Conservation (phyloP, 2,329 filamentous ascomycete species). For the Mariannaea elegans region DNA sequence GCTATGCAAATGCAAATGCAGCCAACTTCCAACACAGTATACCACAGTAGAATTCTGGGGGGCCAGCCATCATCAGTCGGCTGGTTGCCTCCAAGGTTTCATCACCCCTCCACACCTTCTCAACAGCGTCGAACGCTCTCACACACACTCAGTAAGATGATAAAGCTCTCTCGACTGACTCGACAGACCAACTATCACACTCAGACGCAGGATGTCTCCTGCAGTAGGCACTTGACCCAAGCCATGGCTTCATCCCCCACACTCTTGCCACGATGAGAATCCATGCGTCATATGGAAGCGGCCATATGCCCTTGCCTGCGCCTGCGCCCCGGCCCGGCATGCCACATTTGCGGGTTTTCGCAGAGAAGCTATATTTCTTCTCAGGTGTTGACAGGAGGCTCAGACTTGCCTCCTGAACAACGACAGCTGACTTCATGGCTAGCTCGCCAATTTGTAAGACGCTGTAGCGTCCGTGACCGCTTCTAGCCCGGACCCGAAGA, state of each 20-base stretch:
- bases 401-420: neutral
- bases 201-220: neutral
- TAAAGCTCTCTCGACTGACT: neutral
- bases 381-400: too few relatives aligned
- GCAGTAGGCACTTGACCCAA: constrained; percentile 7
- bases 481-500: neutral
- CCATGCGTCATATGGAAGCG: neutral
- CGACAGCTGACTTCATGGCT: neutral
- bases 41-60: neutral
- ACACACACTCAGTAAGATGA: neutral
- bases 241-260: constrained; percentile 18
- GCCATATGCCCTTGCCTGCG: neutral
- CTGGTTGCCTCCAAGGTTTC: constrained; percentile 5
- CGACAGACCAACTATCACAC: neutral
- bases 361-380: too few relatives aligned
- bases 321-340: constrained; percentile 16
- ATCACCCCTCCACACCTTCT: neutral
- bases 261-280: constrained; percentile 4
- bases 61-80: constrained; percentile 2
- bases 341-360: constrained; percentile 1
- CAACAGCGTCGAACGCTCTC: neutral
- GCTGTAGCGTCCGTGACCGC: neutral
- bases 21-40: neutral
- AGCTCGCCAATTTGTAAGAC: neutral
- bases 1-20: neutral